phyloP scores from a whole-genome alignment of 2,329 filamentous ascomycete species.

The Trichophyton rubrum region DNA sequence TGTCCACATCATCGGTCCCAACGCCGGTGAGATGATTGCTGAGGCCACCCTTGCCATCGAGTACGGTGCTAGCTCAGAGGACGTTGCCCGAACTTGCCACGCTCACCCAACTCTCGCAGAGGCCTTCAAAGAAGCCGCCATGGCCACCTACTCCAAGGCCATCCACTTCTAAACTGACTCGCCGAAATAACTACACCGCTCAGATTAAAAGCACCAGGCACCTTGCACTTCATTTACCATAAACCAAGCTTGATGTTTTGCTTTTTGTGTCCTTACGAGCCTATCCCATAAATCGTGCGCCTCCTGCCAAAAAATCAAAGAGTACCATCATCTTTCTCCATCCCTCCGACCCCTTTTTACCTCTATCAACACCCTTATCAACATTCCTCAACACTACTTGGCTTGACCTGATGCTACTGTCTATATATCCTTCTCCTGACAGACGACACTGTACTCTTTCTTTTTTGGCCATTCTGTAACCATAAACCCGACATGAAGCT shows the following conservation, averaged over 20 bases:
- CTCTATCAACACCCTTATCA: background rate
- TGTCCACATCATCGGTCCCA: constrained; percentile 90
- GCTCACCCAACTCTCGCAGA: constrained; percentile 92
- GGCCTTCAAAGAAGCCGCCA: constrained; percentile 98
- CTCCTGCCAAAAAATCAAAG: background rate
- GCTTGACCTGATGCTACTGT: background rate
- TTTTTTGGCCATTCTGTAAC: constrained; percentile 6
- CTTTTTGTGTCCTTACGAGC: background rate
- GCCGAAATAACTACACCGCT: background rate
- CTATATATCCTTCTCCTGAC: background rate
- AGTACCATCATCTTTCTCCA: background rate
- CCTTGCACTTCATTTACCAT: background rate
- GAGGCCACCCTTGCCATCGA: constrained; percentile 91
- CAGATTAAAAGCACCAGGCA: background rate
- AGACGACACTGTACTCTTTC: background rate
- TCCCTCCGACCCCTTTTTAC: background rate
- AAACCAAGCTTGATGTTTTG: constrained; percentile 2
- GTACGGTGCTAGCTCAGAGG: constrained; percentile 91
- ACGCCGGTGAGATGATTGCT: constrained; percentile 98
- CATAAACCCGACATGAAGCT: constrained; percentile 5
- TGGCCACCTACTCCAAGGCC: constrained; percentile 89
- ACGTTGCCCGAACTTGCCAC: constrained; percentile 88
- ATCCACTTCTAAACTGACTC: constrained; percentile 65
- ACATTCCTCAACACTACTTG: background rate
- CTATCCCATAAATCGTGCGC: background rate